Evolutionary conservation across 148 eudicot species (phyloP), one percentile per base, ranked within the genome.

Genomic region (Cornus controversa): DNA sequence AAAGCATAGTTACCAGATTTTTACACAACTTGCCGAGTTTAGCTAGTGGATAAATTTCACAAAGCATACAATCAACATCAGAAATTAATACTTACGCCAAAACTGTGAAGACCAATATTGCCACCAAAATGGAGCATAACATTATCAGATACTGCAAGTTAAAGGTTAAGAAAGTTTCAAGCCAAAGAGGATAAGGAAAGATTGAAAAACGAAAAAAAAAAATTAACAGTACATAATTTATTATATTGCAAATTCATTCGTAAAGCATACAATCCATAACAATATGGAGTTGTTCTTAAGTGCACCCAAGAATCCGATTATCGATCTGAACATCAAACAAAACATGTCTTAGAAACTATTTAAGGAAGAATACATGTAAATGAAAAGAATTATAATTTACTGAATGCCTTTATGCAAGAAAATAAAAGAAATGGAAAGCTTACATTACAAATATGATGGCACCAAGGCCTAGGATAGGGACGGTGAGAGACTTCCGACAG

Each of bases 381-480:
- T 50, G 25, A 53, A 47, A 50, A 27, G 22, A 42, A 42, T 0
- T 10, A 57, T 2, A 13, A 40, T 71, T 45, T 42, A 79, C 7
- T 24, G 26, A 65, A 53, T 29, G 26, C 20, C 67, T 29, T 73
- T 25, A 24, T 22, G 18, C 40, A 67, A 28, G 31, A 40, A 6
- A 40, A 0, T 31, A 75, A 14, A 53, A 69, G 69, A 58, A 73
- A 65, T 29, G 13, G 62, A 66, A 70, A 86, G 71, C 90, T 86
- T 90, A 95, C 98, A 95, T 85, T 78, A 93, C 82, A 80, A 95
- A 91, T 81, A 95, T 91, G 82, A 87, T 66, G 34, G 82, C 94
- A 66, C 98, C 98, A 80, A 94, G 93, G 75, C 91, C 96, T 72
- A 94, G 82, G 79, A 94, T 94, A n/a, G 98, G 98, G 74, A 93